A percentile compares a stretch with the other conserved stretches of the same genome.
phyloP scores from a whole-genome alignment of 2,329 filamentous ascomycete species.

The Fusarium chuoi region DNA sequence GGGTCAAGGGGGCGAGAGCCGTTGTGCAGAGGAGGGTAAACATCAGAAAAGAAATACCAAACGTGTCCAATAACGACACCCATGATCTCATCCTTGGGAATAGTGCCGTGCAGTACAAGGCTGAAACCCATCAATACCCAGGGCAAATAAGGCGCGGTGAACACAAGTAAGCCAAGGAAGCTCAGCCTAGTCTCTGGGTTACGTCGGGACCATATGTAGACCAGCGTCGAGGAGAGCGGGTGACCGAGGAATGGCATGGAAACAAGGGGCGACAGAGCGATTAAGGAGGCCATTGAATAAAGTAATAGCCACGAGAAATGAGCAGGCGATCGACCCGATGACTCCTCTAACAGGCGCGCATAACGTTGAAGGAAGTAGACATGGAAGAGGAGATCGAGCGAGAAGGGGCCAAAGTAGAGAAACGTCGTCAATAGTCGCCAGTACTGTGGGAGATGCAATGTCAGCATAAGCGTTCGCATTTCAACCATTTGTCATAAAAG shows the following conservation, averaged over 20 bases:
- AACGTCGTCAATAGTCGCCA: slow-evolving; percentile 98
- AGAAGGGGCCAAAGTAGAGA: slow-evolving; percentile 95
- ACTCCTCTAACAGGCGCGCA: slow-evolving; percentile 93
- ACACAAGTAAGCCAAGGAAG: slow-evolving; percentile 88
- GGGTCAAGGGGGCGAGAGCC: slow-evolving; percentile 89
- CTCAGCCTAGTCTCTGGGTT: slow-evolving; percentile 93
- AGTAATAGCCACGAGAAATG: slow-evolving; percentile 95
- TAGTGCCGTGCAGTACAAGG: slow-evolving; percentile 85
- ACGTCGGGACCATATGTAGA: slow-evolving; percentile 97
- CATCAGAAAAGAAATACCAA: slow-evolving; percentile 98
- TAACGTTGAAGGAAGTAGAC: slow-evolving; percentile 99
- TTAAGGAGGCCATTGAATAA: slow-evolving; percentile 82
- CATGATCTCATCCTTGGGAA: slow-evolving; percentile 96
- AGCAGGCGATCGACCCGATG: slow-evolving; percentile 88
- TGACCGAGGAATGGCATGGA: slow-evolving; percentile 96
- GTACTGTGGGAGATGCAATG: slow-evolving; percentile 68
- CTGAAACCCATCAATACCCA: slow-evolving; percentile 97
- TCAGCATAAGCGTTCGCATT: slow-evolving; percentile 21
- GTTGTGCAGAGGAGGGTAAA: slow-evolving; percentile 90
- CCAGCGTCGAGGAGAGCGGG: slow-evolving; percentile 88
- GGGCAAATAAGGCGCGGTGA: slow-evolving; percentile 92
- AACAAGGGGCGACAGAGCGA: slow-evolving; percentile 85
- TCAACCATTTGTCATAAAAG: background rate
- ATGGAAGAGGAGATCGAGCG: slow-evolving; percentile 94
- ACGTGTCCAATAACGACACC: slow-evolving; percentile 94